phyloP scores from a whole-genome alignment of 2,329 filamentous ascomycete species.

The Colletotrichum cereale region DNA sequence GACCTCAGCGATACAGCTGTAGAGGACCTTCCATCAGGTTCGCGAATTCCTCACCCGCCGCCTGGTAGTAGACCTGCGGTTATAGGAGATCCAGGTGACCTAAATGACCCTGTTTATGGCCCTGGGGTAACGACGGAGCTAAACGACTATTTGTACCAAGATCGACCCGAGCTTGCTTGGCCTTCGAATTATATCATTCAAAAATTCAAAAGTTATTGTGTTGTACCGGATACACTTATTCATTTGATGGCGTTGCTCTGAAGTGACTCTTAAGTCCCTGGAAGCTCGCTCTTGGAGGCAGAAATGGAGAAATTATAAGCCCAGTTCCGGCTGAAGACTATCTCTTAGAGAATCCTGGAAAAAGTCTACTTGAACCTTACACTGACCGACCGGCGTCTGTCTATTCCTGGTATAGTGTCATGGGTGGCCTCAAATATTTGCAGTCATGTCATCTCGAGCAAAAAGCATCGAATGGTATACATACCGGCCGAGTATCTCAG shows the following conservation, averaged over 20 bases:
- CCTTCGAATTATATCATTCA: constrained; percentile 57
- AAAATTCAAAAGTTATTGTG: constrained; percentile 55
- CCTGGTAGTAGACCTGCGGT: constrained; percentile 43
- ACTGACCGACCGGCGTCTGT: neutral
- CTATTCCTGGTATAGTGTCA: neutral
- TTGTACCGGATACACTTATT: constrained; percentile 55
- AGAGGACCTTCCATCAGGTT: constrained; percentile 51
- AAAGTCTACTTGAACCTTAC: neutral
- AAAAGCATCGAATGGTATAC: constrained; percentile 6
- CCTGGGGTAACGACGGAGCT: constrained; percentile 44
- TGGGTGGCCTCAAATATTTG: constrained; percentile 8
- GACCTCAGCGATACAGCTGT: constrained; percentile 46
- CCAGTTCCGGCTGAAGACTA: neutral
- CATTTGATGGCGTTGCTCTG: constrained; percentile 56
- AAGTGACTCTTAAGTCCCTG: constrained; percentile 8
- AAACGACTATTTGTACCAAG: constrained; percentile 52
- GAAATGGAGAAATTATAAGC: neutral
- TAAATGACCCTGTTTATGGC: constrained; percentile 20
- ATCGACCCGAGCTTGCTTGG: constrained; percentile 56
- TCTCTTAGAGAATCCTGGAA: neutral
- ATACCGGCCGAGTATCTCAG: constrained; percentile 7
- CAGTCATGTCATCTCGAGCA: neutral
- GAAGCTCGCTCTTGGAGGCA: constrained; percentile 5
- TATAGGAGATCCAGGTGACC: constrained; percentile 43
- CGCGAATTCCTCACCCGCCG: constrained; percentile 45